Conservation (phyloP, 495 filamentous ascomycete species). For the Wilcoxina mikolae region DNA sequence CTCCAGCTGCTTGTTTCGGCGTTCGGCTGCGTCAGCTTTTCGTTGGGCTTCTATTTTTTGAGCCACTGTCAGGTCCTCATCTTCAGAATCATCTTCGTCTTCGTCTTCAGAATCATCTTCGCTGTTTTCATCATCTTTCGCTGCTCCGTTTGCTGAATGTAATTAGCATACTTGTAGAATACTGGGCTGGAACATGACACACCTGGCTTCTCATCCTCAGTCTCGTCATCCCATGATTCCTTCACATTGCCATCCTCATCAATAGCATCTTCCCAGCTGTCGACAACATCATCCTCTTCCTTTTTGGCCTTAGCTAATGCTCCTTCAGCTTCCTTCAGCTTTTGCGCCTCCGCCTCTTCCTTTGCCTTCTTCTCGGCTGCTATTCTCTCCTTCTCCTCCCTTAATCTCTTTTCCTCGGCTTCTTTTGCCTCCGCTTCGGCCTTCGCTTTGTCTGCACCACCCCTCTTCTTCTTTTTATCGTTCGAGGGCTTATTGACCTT, state of each 20-base stretch:
- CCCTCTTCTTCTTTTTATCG: slow-evolving; percentile 58
- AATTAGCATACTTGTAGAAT: not conserved
- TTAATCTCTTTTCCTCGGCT: slow-evolving; percentile 55
- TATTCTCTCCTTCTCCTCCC: slow-evolving; percentile 54
- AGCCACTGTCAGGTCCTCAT: slow-evolving; percentile 55
- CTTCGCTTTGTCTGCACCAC: slow-evolving; percentile 50
- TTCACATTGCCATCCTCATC: slow-evolving; percentile 68
- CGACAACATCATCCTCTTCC: slow-evolving; percentile 43
- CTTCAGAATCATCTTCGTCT: slow-evolving; percentile 50
- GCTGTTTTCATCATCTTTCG: slow-evolving; percentile 33
- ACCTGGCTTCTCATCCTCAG: slow-evolving; percentile 53
- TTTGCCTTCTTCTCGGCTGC: slow-evolving; percentile 52
- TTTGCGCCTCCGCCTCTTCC: slow-evolving; percentile 35
- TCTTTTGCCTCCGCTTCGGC: slow-evolving; percentile 45
- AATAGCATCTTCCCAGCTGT: slow-evolving; percentile 81
- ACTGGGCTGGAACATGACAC: not conserved
- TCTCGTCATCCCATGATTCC: slow-evolving; percentile 86
- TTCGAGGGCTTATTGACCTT: slow-evolving; percentile 64
- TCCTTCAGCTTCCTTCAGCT: slow-evolving; percentile 16
- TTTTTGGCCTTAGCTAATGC: slow-evolving; percentile 31
- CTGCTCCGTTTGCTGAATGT: slow-evolving; percentile 4
- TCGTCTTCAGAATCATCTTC: slow-evolving; percentile 90
- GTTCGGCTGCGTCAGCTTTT: slow-evolving; percentile 82
- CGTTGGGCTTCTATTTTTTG: slow-evolving; percentile 52
- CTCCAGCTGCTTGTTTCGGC: slow-evolving; percentile 75